These are phyloP conservation scores for Gossypium trilobum DNA, from an alignment of 441 rosid genomes.

Conservation along the genomic window DNA sequence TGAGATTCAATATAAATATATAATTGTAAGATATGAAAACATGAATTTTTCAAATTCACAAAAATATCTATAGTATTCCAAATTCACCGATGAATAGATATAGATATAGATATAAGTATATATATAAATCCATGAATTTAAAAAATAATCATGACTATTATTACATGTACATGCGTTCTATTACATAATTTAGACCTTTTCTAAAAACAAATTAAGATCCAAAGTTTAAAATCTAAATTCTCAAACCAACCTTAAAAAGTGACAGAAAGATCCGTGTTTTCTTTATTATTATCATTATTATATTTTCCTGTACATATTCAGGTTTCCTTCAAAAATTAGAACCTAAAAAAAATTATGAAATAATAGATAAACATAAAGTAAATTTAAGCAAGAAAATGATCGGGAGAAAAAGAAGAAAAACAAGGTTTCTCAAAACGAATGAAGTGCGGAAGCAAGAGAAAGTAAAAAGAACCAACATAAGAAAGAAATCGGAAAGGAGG, in stretches of 20 bases:
- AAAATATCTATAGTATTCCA: not conserved
- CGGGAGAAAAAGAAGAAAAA: not conserved
- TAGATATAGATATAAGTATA: too few species aligned
- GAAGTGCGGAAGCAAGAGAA: not conserved
- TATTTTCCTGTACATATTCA: not conserved
- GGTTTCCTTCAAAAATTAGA: not conserved
- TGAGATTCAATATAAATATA: not conserved
- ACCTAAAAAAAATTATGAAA: not conserved
- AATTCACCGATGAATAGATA: not conserved
- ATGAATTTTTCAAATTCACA: not conserved
- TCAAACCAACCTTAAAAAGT: not conserved
- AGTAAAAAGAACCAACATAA: not conserved
- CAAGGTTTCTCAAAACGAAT: not conserved
- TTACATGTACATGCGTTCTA: not conserved
- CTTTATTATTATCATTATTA: too few species aligned
- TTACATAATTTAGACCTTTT: not conserved
- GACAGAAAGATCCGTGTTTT: not conserved
- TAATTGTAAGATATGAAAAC: not conserved
- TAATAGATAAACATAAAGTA: not conserved
- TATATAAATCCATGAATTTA: not conserved
- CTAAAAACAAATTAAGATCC: not conserved
- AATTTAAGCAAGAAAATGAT: not conserved
- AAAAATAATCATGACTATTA: not conserved
- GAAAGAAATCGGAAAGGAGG: not conserved
- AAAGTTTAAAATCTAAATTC: not conserved